Evolutionary conservation across 148 eudicot species (phyloP), one percentile per base, ranked within the genome.

Genomic region (Nepenthes mirabilis): DNA sequence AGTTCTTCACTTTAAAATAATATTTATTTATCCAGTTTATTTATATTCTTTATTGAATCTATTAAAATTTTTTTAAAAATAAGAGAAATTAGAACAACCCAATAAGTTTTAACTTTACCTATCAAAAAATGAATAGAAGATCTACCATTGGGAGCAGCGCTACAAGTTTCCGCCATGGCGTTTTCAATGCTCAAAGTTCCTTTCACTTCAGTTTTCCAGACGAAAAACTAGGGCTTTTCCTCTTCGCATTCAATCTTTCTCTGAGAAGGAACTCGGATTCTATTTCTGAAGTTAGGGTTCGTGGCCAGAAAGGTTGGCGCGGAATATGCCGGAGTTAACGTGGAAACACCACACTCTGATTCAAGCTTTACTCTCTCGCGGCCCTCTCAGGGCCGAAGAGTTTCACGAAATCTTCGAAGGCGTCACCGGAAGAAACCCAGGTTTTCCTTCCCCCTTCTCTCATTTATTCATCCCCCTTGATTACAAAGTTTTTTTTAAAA

Each of bases 291-390:
- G 56, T 40, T 64, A 72, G 79, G 75, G 69, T 75, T 71, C 23
- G n/a, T 1, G 1, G 13, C 1, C 47, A 1, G 43, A 57, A 60
- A 11, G 23, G 23, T 36, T 53, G 5, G 53, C 14, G 33, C 12
- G 2, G 14, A 62, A 66, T 58, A 88, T 82, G 93, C 68, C 87
- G 48, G 59, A 74, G 57, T 57, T 91, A 48, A 69, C 59, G 56
- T 83, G 88, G 94, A 80, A 81, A 40, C 95, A 83, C 68, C 98
- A 93, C 55, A 79, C 98, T 40, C 77, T 93, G 12, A 83, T 93
- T 59, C 98, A 93, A 74, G 74, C 91, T 36, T 76, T 93, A 23
- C 77, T 93, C 59, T 82, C 96, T 8, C 91, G 96, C 0, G 98
- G 98, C 2, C 97, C 97, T 10, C 82, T 84, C 51, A 65, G 66